Evolutionary conservation across 148 eudicot species (phyloP), one percentile per base, ranked within the genome.

Genomic region (Heliamphora exappendiculata): DNA sequence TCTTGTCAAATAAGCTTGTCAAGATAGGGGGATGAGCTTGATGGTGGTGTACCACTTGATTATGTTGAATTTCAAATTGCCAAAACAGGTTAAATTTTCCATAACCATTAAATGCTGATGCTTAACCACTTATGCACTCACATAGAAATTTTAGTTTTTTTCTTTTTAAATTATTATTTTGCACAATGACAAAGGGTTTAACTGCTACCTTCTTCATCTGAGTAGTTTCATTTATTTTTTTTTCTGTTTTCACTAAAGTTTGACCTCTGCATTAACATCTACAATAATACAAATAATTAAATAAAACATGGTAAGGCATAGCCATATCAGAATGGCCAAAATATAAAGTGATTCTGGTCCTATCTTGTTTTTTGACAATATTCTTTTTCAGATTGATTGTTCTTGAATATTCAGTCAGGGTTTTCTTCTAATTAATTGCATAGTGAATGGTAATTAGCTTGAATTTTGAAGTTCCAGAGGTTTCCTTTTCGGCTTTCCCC

Each of bases 21-120:
- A 69, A 81, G 72, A 90, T 93, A 96, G 88, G 81, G 81, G 50
- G 78, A 77, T 59, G 87, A 70, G 59, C 82, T 86, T 31, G 90
- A 86, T 57, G 84, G 82, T 47, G 86, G 87, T 85, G 85, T 82
- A 44, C 78, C 78, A 5, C 84, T 89, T 41, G 92, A 91, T 69
- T 89, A 75, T 85, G 85, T 86, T 76, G 89, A 80, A 60, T 88
- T 93, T 79, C 91, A 77, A 53, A 79, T 81, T 87, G 77, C 73
- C 85, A 82, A 72, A 84, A 88, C 84, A 93, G 96, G 98, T 93
- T 14, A 70, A 68, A 63, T 75, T 67, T 70, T 7, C 31, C 29
- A 1, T 42, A 47, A 57, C 67, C 41, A 34, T 31, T 16, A 42
- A 49, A 14, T 7, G 31, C 33, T 37, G 59, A 63, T 34, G 42